Percentiles rank a stretch among this genome's conserved stretches.
These are phyloP conservation scores for Sporothrix brasiliensis DNA, from an alignment of 2,329 filamentous ascomycete genomes.

Conservation along the genomic window DNA sequence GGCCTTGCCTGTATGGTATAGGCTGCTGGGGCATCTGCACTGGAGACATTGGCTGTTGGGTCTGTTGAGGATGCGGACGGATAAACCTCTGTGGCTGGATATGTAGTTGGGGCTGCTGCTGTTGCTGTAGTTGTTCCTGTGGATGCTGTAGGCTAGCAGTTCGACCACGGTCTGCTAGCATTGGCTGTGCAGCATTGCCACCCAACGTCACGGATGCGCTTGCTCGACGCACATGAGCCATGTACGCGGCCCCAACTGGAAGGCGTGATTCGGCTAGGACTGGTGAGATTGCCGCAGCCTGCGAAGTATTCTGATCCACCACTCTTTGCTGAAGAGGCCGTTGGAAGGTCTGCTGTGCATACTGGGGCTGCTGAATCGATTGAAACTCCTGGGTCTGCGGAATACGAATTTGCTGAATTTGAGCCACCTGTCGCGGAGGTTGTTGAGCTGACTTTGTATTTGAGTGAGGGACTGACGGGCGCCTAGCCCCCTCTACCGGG, in stretches of 20 bases:
- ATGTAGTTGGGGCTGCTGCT: background rate
- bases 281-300: background rate
- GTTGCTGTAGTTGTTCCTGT: constrained; percentile 20
- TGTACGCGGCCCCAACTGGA: background rate
- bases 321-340: background rate
- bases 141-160: constrained; percentile 25
- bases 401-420: too few species aligned
- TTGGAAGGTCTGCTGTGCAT: background rate
- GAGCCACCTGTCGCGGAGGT: background rate
- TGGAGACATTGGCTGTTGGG: background rate
- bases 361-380: background rate
- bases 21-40: background rate
- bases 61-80: constrained; percentile 1
- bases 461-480: background rate
- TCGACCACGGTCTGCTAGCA: background rate
- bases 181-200: background rate
- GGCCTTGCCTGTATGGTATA: background rate
- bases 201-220: background rate
- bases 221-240: background rate
- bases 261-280: background rate
- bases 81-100: background rate
- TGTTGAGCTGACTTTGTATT: background rate
- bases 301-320: background rate
- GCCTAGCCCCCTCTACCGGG: background rate
- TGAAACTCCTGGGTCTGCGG: background rate